Conservation (phyloP, 345 rosid species). For the Turnera subulata region DNA sequence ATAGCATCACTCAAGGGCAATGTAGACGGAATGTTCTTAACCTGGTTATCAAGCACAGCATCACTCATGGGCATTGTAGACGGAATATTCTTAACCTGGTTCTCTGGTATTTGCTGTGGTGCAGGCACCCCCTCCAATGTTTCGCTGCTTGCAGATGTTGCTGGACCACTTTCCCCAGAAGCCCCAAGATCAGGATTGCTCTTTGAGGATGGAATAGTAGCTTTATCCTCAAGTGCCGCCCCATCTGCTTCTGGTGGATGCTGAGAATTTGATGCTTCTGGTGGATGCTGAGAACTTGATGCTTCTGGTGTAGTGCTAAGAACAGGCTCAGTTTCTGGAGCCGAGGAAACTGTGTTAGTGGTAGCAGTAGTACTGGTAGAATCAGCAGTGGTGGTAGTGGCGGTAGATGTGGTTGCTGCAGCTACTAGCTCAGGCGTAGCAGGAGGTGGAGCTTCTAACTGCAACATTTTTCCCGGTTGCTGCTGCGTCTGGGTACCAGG, state of each 20-base stretch:
- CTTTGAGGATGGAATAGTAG: constrained; percentile 23
- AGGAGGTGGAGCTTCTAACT: constrained; percentile 56
- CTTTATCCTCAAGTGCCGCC: constrained; percentile 29
- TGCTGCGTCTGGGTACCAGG: constrained; percentile 42
- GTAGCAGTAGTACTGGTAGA: constrained; percentile 22
- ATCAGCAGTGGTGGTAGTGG: constrained; percentile 25
- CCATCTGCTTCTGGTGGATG: constrained; percentile 23
- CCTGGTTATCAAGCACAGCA: constrained; percentile 22
- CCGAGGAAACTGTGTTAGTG: constrained; percentile 14
- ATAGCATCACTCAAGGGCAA: constrained; percentile 16
- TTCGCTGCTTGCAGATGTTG: constrained; percentile 14
- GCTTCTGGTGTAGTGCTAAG: constrained; percentile 9
- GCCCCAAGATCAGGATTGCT: constrained; percentile 30
- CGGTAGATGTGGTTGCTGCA: constrained; percentile 18
- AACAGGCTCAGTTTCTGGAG: constrained; percentile 11
- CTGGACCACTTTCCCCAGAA: constrained; percentile 24
- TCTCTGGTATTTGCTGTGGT: constrained; percentile 24
- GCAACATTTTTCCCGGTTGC: constrained; percentile 54
- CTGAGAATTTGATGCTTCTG: constrained; percentile 26
- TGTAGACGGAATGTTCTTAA: constrained; percentile 15
- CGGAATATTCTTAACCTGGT: constrained; percentile 20
- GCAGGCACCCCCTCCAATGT: constrained; percentile 5
- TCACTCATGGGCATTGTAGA: constrained; percentile 17
- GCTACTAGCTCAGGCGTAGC: constrained; percentile 24
- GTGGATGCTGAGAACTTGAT: constrained; percentile 20